These are phyloP conservation scores for Trichosporon sp. DNA, from an alignment of 1,284 basidiomycete genomes.

Conservation along the genomic window DNA sequence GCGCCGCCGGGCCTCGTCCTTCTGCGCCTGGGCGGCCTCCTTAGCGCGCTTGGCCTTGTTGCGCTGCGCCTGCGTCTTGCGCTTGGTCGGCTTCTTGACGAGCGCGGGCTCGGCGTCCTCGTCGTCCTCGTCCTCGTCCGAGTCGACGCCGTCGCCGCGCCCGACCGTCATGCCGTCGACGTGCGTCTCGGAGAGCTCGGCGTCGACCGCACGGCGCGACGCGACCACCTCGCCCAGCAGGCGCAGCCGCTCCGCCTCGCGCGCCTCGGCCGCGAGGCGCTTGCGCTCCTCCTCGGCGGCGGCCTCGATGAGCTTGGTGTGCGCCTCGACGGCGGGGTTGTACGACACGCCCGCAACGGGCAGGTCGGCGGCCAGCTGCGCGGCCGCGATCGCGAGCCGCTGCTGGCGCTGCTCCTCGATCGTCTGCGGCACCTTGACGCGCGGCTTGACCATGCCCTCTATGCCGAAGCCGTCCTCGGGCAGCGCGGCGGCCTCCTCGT, in stretches of 20 bases:
- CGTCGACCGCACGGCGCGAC: slow-evolving; percentile 49
- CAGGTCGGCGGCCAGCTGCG: slow-evolving; percentile 57
- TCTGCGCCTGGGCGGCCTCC: slow-evolving; percentile 22
- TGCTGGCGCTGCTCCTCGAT: slow-evolving; percentile 31
- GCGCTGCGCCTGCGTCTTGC: slow-evolving; percentile 60
- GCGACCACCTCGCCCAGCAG: slow-evolving; percentile 55
- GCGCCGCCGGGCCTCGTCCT: slow-evolving; percentile 26
- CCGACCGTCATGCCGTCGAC: slow-evolving; percentile 62
- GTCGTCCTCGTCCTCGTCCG: slow-evolving; percentile 22
- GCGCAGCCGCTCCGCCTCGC: slow-evolving; percentile 54
- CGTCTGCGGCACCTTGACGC: slow-evolving; percentile 42
- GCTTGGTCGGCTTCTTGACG: slow-evolving; percentile 52
- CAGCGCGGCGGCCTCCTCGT: not conserved
- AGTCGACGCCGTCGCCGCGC: slow-evolving; percentile 47
- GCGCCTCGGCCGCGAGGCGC: slow-evolving; percentile 57
- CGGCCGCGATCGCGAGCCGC: slow-evolving; percentile 21
- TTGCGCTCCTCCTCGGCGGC: slow-evolving; percentile 68
- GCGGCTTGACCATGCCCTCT: slow-evolving; percentile 32
- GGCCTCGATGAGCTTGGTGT: slow-evolving; percentile 66
- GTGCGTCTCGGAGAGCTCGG: slow-evolving; percentile 21
- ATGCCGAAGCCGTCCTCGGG: slow-evolving; percentile 37
- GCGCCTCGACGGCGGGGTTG: slow-evolving; percentile 75
- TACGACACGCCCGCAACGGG: slow-evolving; percentile 91
- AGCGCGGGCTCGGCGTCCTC: slow-evolving; percentile 23
- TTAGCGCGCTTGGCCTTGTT: slow-evolving; percentile 39